Evolutionary conservation across 352 stramenopile species (phyloP).

Genomic region (Lagenidium sp.): DNA sequence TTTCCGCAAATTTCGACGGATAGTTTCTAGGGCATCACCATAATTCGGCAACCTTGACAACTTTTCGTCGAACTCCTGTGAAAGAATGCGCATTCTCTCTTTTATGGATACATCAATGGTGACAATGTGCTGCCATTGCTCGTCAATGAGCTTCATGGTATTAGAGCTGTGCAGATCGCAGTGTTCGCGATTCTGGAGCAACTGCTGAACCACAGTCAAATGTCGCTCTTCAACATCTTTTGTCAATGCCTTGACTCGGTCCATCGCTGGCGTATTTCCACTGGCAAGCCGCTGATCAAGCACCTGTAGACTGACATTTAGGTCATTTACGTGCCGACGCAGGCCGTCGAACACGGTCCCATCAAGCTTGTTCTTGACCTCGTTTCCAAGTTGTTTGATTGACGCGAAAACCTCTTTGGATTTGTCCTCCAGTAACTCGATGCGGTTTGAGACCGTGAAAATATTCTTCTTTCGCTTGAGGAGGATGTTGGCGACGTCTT

Average conservation of each 20-base stretch:
- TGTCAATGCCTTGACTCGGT: slow-evolving; percentile 31
- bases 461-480: slow-evolving; percentile 78
- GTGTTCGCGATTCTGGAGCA: slow-evolving; percentile 20
- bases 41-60: slow-evolving; percentile 34
- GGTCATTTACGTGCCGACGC: slow-evolving; percentile 41
- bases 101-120: slow-evolving; percentile 7
- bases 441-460: slow-evolving; percentile 62
- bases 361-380: slow-evolving; percentile 50
- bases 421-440: slow-evolving; percentile 67
- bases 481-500: slow-evolving; percentile 60
- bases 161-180: slow-evolving; percentile 19
- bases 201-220: slow-evolving; percentile 21
- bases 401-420: slow-evolving; percentile 53
- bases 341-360: slow-evolving; percentile 25
- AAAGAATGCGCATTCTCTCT: slow-evolving; percentile 16
- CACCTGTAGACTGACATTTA: slow-evolving; percentile 34
- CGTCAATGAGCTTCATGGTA: slow-evolving; percentile 16
- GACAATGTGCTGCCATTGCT: slow-evolving; percentile 17
- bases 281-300: slow-evolving; percentile 32
- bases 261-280: slow-evolving; percentile 25
- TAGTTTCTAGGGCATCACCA: slow-evolving; percentile 25
- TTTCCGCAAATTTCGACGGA: slow-evolving; percentile 29
- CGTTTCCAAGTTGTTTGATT: slow-evolving; percentile 50
- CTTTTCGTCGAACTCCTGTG: slow-evolving; percentile 29
- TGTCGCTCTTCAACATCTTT: slow-evolving; percentile 27